Percentiles rank a stretch among this genome's conserved stretches.
These are phyloP conservation scores for Ceratobasidium sp. DNA, from an alignment of 1,284 basidiomycete genomes.

Conservation along the genomic window DNA sequence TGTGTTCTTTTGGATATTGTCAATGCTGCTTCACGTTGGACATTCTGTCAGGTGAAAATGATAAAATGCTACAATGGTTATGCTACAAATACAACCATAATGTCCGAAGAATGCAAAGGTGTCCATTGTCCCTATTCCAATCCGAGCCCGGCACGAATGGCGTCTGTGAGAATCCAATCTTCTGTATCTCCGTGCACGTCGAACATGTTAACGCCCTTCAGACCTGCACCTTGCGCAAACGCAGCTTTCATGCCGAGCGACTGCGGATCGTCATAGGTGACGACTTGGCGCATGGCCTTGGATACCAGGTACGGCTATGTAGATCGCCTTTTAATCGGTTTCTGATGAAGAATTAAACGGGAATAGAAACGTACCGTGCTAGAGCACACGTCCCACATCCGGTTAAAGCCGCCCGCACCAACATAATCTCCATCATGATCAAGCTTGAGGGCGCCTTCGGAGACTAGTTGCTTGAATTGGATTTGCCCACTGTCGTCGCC, in stretches of 20 bases:
- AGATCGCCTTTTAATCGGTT: background rate
- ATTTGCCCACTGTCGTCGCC: conserved; percentile 68
- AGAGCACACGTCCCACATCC: conserved; percentile 84
- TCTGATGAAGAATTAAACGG: background rate
- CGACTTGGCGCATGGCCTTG: conserved; percentile 63
- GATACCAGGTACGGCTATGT: conserved; percentile 74
- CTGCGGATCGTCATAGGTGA: conserved; percentile 84
- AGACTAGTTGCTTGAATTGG: conserved; percentile 73
- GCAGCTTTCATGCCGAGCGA: conserved; percentile 79
- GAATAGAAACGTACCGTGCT: conserved; percentile 58
- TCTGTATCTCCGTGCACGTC: conserved; percentile 80
- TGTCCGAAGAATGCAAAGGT: background rate
- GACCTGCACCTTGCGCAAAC: conserved; percentile 65
- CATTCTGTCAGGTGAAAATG: background rate
- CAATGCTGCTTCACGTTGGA: background rate
- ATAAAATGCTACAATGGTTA: background rate
- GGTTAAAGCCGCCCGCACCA: conserved; percentile 71
- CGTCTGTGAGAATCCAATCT: conserved; percentile 65
- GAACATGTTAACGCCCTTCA: conserved; percentile 82
- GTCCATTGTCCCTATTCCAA: conserved; percentile 41
- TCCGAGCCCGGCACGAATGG: conserved; percentile 64
- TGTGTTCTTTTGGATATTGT: conserved; percentile 19
- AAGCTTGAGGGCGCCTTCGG: conserved; percentile 67
- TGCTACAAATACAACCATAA: conserved; percentile 9
- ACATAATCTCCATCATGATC: conserved; percentile 53